Evolutionary conservation across 768 basidiomycete species (phyloP).

Genomic region (Amanita rimosa): DNA sequence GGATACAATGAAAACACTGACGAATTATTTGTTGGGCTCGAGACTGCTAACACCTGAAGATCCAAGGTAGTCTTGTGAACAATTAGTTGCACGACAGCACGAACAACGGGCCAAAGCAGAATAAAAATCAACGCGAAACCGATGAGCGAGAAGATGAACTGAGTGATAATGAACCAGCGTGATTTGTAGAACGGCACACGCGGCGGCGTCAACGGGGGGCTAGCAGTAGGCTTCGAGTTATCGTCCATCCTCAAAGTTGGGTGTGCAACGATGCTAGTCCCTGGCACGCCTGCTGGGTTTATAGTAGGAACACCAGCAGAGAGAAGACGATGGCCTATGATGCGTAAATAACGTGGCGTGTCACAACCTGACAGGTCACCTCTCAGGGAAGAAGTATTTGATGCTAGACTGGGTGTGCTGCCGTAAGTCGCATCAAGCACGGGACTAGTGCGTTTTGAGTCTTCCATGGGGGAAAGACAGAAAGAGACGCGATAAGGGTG

Average conservation of each 20-base stretch:
- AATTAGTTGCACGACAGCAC: constrained; percentile 54
- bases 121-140: constrained; percentile 58
- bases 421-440: constrained; percentile 7
- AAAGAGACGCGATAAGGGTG: neutral
- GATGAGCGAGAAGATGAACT: constrained; percentile 35
- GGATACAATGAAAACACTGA: constrained; percentile 21
- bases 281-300: constrained; percentile 8
- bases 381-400: constrained; percentile 13
- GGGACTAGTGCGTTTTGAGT: constrained; percentile 10
- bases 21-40: constrained; percentile 44
- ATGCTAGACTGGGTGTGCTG: constrained; percentile 11
- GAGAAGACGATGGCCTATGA: constrained; percentile 22
- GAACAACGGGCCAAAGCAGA: constrained; percentile 55
- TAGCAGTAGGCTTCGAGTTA: constrained; percentile 8
- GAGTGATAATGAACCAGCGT: constrained; percentile 52
- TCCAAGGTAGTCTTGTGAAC: constrained; percentile 45
- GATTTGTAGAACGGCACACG: constrained; percentile 45
- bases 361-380: constrained; percentile 8
- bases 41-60: constrained; percentile 40
- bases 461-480: constrained; percentile 11
- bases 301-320: constrained; percentile 8
- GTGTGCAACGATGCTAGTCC: neutral
- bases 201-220: constrained; percentile 10
- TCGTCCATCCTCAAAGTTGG: constrained; percentile 1
- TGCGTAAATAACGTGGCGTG: neutral